Percentiles rank a stretch among this genome's conserved stretches.
phyloP scores from a whole-genome alignment of 176 grass and related monocot genomes.

The Lolium perenne region DNA sequence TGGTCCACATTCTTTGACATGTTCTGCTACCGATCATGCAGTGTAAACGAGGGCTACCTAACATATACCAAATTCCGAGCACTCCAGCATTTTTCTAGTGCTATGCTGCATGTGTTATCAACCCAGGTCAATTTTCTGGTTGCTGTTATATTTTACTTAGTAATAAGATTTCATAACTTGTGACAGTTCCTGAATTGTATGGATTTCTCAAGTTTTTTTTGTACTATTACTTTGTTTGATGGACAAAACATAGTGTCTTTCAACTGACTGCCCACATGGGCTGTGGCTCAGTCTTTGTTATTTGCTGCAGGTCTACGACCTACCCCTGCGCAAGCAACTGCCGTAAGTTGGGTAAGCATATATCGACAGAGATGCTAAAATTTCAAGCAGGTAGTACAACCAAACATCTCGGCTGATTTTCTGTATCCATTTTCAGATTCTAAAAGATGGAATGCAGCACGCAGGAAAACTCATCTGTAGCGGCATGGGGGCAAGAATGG shows the following conservation, averaged over 20 bases:
- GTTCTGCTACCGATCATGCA: slow-evolving; percentile 40
- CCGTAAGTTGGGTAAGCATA: slow-evolving; percentile 91
- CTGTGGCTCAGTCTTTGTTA: slow-evolving; percentile 87
- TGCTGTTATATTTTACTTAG: neutral
- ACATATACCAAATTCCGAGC: slow-evolving; percentile 85
- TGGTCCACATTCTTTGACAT: slow-evolving; percentile 15
- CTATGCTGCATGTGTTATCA: slow-evolving; percentile 87
- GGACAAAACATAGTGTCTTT: slow-evolving; percentile 27
- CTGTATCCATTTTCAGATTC: slow-evolving; percentile 62
- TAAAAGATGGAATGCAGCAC: slow-evolving; percentile 99
- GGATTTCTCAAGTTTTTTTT: neutral
- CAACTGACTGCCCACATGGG: slow-evolving; percentile 61
- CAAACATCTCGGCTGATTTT: slow-evolving; percentile 37
- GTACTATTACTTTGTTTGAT: neutral
- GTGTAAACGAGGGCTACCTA: slow-evolving; percentile 93
- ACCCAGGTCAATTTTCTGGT: slow-evolving; percentile 67
- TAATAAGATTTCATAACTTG: slow-evolving; percentile 10
- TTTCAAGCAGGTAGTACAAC: slow-evolving; percentile 22
- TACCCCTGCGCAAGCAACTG: slow-evolving; percentile 85
- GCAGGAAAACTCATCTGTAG: slow-evolving; percentile 97
- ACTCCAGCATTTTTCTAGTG: slow-evolving; percentile 96
- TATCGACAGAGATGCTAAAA: slow-evolving; percentile 31
- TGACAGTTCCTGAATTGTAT: neutral
- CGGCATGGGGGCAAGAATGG: slow-evolving; percentile 94
- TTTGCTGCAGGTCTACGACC: slow-evolving; percentile 94